Percentiles rank a stretch among this genome's conserved stretches.
phyloP scores from a whole-genome alignment of 768 basidiomycete species.

The Scleroderma citrinum region DNA sequence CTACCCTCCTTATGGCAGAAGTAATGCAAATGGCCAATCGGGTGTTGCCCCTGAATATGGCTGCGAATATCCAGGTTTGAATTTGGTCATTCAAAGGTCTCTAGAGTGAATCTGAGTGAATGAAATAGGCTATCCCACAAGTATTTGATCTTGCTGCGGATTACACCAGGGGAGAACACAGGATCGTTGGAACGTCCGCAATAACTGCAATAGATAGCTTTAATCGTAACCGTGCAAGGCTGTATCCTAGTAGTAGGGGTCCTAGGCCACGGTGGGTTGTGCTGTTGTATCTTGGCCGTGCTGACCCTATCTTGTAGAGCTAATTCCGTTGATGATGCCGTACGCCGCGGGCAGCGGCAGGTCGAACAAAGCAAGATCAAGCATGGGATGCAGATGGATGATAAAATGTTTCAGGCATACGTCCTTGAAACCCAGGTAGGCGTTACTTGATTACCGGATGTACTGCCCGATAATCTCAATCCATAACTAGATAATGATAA shows the following conservation, averaged over 20 bases:
- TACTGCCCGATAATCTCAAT: neutral
- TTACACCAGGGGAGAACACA: constrained; percentile 68
- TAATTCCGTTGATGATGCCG: constrained; percentile 79
- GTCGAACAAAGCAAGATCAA: constrained; percentile 88
- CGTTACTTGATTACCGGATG: constrained; percentile 1
- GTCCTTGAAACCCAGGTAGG: constrained; percentile 82
- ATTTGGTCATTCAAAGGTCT: neutral
- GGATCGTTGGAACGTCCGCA: constrained; percentile 80
- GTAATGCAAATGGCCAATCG: constrained; percentile 83
- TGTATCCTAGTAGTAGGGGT: constrained; percentile 56
- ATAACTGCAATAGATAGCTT: constrained; percentile 88
- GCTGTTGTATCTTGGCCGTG: neutral
- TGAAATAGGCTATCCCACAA: constrained; percentile 67
- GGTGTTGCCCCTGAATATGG: constrained; percentile 74
- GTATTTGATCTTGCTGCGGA: constrained; percentile 82
- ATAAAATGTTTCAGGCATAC: constrained; percentile 79
- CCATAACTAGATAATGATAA: constrained; percentile 63
- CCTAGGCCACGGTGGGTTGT: constrained; percentile 56
- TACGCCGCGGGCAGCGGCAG: constrained; percentile 83
- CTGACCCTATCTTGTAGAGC: constrained; percentile 38
- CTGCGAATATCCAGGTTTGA: constrained; percentile 77
- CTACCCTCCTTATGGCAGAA: constrained; percentile 87
- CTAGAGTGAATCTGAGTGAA: neutral
- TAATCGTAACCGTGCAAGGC: constrained; percentile 77
- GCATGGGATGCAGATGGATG: constrained; percentile 92